These are phyloP conservation scores for Paradendryphiella salina DNA, from an alignment of 2,329 filamentous ascomycete species.

Conservation along the genomic window DNA sequence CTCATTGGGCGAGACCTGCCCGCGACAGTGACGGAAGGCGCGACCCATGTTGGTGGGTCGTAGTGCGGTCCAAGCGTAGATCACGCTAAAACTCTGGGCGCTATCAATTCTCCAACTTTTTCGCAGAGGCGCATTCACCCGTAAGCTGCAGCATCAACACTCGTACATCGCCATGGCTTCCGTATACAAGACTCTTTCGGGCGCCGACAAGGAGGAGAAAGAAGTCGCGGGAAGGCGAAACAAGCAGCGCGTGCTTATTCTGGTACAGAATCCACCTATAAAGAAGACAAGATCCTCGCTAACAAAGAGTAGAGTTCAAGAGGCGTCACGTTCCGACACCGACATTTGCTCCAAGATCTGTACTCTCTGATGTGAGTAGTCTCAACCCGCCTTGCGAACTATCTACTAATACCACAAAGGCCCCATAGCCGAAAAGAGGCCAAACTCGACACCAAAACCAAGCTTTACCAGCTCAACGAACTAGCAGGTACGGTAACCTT, in stretches of 20 bases:
- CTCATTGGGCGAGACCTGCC: conserved; percentile 26
- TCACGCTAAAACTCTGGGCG: conserved; percentile 29
- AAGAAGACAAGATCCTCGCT: conserved; percentile 18
- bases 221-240: conserved; percentile 47
- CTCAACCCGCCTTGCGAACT: background rate
- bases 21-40: conserved; percentile 29
- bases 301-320: conserved; percentile 65
- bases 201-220: conserved; percentile 45
- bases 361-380: conserved; percentile 69
- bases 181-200: conserved; percentile 60
- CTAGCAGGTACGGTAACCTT: conserved; percentile 37
- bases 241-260: conserved; percentile 73
- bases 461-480: conserved; percentile 59
- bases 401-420: conserved; percentile 23
- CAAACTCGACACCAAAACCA: conserved; percentile 95
- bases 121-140: conserved; percentile 16
- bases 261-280: conserved; percentile 48
- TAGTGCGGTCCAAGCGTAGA: conserved; percentile 17
- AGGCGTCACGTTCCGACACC: conserved; percentile 91
- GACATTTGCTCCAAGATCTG: conserved; percentile 89
- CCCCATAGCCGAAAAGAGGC: conserved; percentile 93
- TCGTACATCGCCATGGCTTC: conserved; percentile 52
- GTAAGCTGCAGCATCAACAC: conserved; percentile 19
- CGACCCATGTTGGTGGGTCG: conserved; percentile 22
- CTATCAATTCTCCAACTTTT: conserved; percentile 34